Base-by-base conservation (phyloP, 2,329 filamentous ascomycete species). In the Parafenestella ontariensis region DNA sequence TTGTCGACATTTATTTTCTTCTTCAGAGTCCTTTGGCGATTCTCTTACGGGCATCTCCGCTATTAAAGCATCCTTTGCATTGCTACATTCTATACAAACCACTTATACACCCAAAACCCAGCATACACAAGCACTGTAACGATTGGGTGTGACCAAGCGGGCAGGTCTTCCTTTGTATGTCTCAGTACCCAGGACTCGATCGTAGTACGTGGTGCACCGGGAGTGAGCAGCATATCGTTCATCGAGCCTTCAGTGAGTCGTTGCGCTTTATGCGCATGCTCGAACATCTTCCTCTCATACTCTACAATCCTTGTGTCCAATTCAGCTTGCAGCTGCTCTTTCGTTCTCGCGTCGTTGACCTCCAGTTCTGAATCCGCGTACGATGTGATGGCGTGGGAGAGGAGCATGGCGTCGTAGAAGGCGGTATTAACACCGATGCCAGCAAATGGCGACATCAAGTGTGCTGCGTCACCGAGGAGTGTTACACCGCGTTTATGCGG, bases 151-250 rank as follows among this genome's bases (percentile, higher is more conserved):
- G 46, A 6, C 65, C 64, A 70, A 5, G 1, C 3, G 1, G 67
- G 60, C 3, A 54, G 10, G 3, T 62, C 61, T 13, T 40, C 46
- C 36, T 59, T 67, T 11, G 45, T 40, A 26, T 61, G 56, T 42
- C 66, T 49, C 3, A 59, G n/a, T 3, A 65, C 39, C 53, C 56
- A 78, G 23, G 60, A 73, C 21, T 79, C 76, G 48, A 85, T 79
- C 15, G 76, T 70, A 3, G 73, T 68, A 40, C 77, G 69, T 17
- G 82, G 82, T 9, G 78, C 77, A 2, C 77, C 79, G 3, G 76
- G 73, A 0, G 78, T 82, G 54, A 81, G 80, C 61, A 84, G 76
- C 78, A 80, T 82, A 34, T 78, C 72, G 26, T 73, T 69, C 63
- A 79, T 78, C 62, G 78, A 63, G 49, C 83, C 81, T 43, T 79